Percentiles rank a stretch among this genome's conserved stretches.
These are phyloP conservation scores for Diaporthe vexans DNA, from an alignment of 2,329 filamentous ascomycete species.

Conservation along the genomic window DNA sequence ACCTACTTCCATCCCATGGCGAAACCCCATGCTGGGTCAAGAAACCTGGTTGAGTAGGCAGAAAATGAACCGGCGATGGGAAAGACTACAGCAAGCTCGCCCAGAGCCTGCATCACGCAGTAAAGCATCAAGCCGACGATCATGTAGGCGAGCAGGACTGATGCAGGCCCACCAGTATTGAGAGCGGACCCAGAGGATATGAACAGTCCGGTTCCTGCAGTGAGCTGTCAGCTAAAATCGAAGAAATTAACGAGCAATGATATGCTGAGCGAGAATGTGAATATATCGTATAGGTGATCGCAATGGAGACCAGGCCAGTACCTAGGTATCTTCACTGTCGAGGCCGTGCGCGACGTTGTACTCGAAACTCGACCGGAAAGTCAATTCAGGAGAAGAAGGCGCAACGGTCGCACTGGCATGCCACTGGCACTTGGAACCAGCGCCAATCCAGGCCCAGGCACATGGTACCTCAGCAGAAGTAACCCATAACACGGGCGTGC, in stretches of 20 bases:
- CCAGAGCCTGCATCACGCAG: conserved; percentile 91
- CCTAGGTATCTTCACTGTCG: not conserved
- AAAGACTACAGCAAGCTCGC: conserved; percentile 91
- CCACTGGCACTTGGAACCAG: conserved; percentile 15
- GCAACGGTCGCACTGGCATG: not conserved
- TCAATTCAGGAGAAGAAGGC: not conserved
- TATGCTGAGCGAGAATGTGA: not conserved
- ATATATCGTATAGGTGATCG: not conserved
- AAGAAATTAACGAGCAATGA: not conserved
- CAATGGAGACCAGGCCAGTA: not conserved
- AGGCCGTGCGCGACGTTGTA: conserved; percentile 31
- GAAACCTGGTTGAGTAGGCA: conserved; percentile 89
- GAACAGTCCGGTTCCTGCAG: conserved; percentile 84
- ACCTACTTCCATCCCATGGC: conserved; percentile 94
- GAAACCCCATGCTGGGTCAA: conserved; percentile 95
- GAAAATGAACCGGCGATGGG: conserved; percentile 94
- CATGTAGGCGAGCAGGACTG: conserved; percentile 81
- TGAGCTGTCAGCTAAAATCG: conserved; percentile 11
- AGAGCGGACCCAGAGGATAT: conserved; percentile 84
- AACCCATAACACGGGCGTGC: not conserved
- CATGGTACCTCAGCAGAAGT: not conserved
- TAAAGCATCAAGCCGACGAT: conserved; percentile 91
- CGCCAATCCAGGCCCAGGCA: not conserved
- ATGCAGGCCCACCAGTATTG: conserved; percentile 80
- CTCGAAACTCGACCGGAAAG: not conserved